Base-by-base conservation (phyloP, 805 yeast species). In the Suhomyces sp. region DNA sequence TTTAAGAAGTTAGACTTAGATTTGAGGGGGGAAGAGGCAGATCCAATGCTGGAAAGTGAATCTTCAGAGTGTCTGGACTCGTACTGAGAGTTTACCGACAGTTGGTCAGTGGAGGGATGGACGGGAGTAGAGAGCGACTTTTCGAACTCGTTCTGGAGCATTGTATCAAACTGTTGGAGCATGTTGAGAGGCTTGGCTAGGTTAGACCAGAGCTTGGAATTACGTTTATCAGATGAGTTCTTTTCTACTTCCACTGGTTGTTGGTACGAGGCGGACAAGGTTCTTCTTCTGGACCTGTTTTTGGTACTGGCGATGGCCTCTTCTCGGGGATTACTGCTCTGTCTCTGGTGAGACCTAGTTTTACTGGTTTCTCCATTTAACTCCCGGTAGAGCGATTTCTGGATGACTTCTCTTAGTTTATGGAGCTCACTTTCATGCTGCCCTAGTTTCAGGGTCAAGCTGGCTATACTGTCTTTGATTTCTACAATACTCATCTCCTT, bases 401-500 rank as follows among this genome's bases (percentile, higher is more conserved):
- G 84, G 46, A 81, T 76, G 7, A 71, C 66, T 19, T 67, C 68
- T 45, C 84, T 78, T 31, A 85, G 68, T 43, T 70, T 71, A 47
- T 76, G 79, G 47, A 85, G 74, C 50, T 84, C 87, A 44, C 63
- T 56, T 50, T 76, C 80, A 44, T 80, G 72, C 4, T 69, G 64
- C 29, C 71, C 63, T 47, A 81, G 76, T 44, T 66, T 67, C 2
- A 55, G 58, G 19, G 60, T 63, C 59, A 86, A 53, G 20, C 71
- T 76, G 43, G 76, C 77, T 22, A 85, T 76, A 45, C 73, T 70
- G 57, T 82, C 84, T 55, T 83, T 85, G 43, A 85, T 66, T 57
- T 86, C 91, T 47, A 86, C 77, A 25, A 86, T 71, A 22, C 79
- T 80, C 80, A 84, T 80, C 62, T 87, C 94, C 60, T 85, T 86